A percentile compares a stretch with the other conserved stretches of the same genome.
phyloP scores from a whole-genome alignment of 2,329 filamentous ascomycete species.

The Colletotrichum simmondsii region DNA sequence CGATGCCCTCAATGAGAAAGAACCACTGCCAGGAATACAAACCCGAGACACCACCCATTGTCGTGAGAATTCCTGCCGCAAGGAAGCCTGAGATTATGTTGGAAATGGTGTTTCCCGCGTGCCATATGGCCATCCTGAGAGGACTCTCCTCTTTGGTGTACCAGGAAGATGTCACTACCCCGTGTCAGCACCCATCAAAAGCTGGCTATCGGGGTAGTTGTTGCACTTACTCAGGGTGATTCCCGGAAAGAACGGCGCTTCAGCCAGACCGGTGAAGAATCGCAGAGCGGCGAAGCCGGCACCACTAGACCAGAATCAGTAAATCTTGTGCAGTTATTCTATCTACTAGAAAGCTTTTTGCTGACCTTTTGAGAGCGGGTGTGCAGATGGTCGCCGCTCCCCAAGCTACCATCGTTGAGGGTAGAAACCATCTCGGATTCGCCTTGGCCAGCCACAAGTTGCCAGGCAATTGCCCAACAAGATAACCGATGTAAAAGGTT shows the following conservation, averaged over 20 bases:
- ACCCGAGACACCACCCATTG: slow-evolving; percentile 51
- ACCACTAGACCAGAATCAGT: slow-evolving; percentile 30
- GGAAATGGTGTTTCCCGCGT: slow-evolving; percentile 56
- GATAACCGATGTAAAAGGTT: slow-evolving; percentile 56
- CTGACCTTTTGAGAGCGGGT: slow-evolving; percentile 50
- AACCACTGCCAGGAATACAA: slow-evolving; percentile 58
- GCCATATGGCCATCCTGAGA: slow-evolving; percentile 54
- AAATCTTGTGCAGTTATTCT: too few species aligned
- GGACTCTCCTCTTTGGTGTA: slow-evolving; percentile 55
- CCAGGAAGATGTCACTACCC: slow-evolving; percentile 52
- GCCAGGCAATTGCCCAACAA: slow-evolving; percentile 55
- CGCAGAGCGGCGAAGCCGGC: slow-evolving; percentile 38
- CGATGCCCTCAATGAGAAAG: slow-evolving; percentile 54
- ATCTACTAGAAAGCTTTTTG: too few species aligned
- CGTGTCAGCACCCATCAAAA: neutral
- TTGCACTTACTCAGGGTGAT: slow-evolving; percentile 49
- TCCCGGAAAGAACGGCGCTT: slow-evolving; percentile 57
- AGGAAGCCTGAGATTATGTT: slow-evolving; percentile 57
- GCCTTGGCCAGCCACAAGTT: slow-evolving; percentile 54
- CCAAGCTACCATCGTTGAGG: slow-evolving; percentile 52
- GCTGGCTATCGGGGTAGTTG: neutral
- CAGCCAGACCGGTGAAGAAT: slow-evolving; percentile 43
- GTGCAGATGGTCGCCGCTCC: slow-evolving; percentile 53
- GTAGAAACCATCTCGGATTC: slow-evolving; percentile 47
- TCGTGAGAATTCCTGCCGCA: slow-evolving; percentile 54